Base-by-base conservation (phyloP, 306 rosid genomes). In the Lathyrus oleraceus region DNA sequence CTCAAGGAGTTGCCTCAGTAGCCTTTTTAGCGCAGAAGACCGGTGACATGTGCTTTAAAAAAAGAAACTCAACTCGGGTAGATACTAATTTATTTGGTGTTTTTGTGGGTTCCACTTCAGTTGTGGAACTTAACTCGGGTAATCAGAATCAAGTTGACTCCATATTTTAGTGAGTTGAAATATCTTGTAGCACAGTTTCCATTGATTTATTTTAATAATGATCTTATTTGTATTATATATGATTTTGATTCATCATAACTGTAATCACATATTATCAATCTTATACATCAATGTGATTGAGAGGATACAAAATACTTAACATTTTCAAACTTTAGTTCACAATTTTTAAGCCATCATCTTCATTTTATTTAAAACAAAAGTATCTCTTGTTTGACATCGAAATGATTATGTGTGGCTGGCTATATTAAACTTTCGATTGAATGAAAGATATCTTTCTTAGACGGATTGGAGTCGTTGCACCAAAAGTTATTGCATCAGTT, bases 1-100 rank as follows among this genome's bases (percentile, higher is more conserved):
- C 89, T 11, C 82, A 87, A 75, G 95, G 95, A 64, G 67, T 84
- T 66, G 51, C 79, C 23, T 81, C 90, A 0, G 92, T 76, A 5
- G 91, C 87, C 45, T 85, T 91, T 28, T 36, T 91, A 85, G 87
- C n/a, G 8, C 3, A 8, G 13, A 47, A 40, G 74, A 44, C 20
- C 1, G 21, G 45, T 43, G 20, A 74, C 4, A 42, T n/a, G 20
- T 51, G 67, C 65, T 39, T 60, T 9, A 40, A 40, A 40, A 59
- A 65, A 54, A 54, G 40, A 60, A 39, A 63, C n/a, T 40, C 14
- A 52, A 61, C 25, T 39, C 86, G 95, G 84, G 91, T 83, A 85
- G 71, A 79, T 86, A 78, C 85, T 57, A 66, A 27, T 15, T 62
- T 56, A 14, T 57, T 66, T 14, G 6, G 28, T 77, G 69, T 65